Evolutionary conservation across 2,329 filamentous ascomycete species (phyloP).

Genomic region (Septoria petroselini): DNA sequence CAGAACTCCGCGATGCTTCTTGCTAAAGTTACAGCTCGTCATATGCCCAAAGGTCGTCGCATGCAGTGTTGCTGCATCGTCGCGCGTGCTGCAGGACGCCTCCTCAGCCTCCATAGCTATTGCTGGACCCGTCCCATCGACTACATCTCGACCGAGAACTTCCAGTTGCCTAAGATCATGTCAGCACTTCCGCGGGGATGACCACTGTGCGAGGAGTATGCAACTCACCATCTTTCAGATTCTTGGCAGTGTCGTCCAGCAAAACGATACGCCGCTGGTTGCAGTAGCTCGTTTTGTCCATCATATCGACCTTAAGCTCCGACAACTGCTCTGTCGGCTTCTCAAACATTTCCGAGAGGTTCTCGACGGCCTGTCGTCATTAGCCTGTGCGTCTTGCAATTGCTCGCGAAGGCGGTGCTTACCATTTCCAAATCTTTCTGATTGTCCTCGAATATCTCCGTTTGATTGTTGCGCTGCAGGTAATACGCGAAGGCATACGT

Average conservation of each 20-base stretch:
- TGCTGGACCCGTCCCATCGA: not conserved
- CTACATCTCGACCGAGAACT: slow-evolving; percentile 36
- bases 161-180: slow-evolving; percentile 33
- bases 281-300: slow-evolving; percentile 98
- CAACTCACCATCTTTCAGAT: slow-evolving; percentile 79
- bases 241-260: slow-evolving; percentile 87
- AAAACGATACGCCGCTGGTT: slow-evolving; percentile 87
- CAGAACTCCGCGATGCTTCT: not conserved
- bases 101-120: not conserved
- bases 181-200: not conserved
- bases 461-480: slow-evolving; percentile 90
- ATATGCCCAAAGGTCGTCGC: too few species aligned
- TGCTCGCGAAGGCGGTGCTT: too few species aligned
- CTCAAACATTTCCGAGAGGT: slow-evolving; percentile 98
- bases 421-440: slow-evolving; percentile 92
- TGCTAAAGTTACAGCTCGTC: not conserved
- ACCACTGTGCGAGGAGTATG: too few species aligned
- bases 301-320: slow-evolving; percentile 89
- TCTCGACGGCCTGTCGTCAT: slow-evolving; percentile 83
- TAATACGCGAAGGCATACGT: slow-evolving; percentile 99
- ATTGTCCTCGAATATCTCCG: slow-evolving; percentile 97
- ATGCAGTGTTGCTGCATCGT: too few species aligned
- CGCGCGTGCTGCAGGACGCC: not conserved
- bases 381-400: too few species aligned
- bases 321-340: slow-evolving; percentile 86